Percentiles rank a stretch among this genome's conserved stretches.
Conservation (phyloP, 345 rosid genomes). For the Crucihimalaya himalaica region DNA sequence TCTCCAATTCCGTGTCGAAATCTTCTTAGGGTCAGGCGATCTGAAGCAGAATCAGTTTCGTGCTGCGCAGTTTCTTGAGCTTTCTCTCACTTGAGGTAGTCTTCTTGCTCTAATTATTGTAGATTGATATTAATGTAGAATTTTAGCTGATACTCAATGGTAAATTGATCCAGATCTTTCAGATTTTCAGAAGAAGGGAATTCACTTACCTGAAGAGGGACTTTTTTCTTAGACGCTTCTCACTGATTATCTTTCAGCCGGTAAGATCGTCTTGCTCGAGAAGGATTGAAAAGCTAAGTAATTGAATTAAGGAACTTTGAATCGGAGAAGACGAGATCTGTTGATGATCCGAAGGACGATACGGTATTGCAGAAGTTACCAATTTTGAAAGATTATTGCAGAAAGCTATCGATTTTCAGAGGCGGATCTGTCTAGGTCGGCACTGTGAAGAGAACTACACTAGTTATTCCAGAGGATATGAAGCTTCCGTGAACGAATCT, state of each 20-base stretch:
- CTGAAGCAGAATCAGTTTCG: conserved; percentile 34
- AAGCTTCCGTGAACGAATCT: conserved; percentile 22
- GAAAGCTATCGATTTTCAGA: neutral
- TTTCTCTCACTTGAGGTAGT: conserved; percentile 29
- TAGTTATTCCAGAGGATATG: conserved; percentile 12
- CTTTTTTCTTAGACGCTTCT: no score
- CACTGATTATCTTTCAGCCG: neutral
- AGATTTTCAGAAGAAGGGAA: conserved; percentile 2
- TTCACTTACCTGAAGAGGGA: neutral
- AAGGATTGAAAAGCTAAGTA: neutral
- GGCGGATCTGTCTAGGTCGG: conserved; percentile 26
- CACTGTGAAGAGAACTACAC: conserved; percentile 9
- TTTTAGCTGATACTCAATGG: conserved; percentile 10
- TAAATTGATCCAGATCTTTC: conserved; percentile 38
- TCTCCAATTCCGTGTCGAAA: conserved; percentile 26
- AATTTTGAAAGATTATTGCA: conserved; percentile 4
- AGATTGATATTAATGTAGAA: neutral
- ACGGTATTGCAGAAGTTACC: conserved; percentile 2
- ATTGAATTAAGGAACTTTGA: neutral
- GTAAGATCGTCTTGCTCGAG: conserved; percentile 30
- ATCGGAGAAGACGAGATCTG: conserved; percentile 5
- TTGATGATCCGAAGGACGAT: neutral
- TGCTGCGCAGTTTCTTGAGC: conserved; percentile 26
- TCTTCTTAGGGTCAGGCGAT: conserved; percentile 36
- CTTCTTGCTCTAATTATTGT: neutral